Conservation (phyloP, 2,329 filamentous ascomycete genomes). For the Nigrospora oryzae region DNA sequence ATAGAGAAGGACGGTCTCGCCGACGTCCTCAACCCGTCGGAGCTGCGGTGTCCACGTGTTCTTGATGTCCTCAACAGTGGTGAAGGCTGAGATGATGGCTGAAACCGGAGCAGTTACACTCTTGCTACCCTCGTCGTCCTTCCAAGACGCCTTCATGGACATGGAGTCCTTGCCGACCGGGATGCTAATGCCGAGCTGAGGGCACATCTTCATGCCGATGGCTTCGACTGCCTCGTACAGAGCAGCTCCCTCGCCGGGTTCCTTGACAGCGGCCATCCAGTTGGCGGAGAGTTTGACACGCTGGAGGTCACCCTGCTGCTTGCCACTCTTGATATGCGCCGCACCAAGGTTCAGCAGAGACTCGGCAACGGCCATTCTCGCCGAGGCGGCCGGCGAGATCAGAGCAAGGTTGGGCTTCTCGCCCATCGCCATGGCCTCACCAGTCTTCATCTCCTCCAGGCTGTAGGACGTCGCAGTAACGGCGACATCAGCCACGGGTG, state of each 20-base stretch:
- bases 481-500: slow-evolving; percentile 86
- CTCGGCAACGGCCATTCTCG: slow-evolving; percentile 93
- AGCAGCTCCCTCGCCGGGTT: slow-evolving; percentile 84
- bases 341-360: slow-evolving; percentile 89
- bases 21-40: slow-evolving; percentile 74
- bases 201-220: slow-evolving; percentile 87
- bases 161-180: slow-evolving; percentile 98
- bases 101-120: slow-evolving; percentile 91
- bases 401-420: slow-evolving; percentile 85
- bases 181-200: slow-evolving; percentile 82
- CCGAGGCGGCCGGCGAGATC: slow-evolving; percentile 82
- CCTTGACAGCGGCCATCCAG: slow-evolving; percentile 97
- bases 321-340: slow-evolving; percentile 5
- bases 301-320: slow-evolving; percentile 55
- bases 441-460: slow-evolving; percentile 54
- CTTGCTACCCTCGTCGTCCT: slow-evolving; percentile 61
- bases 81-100: slow-evolving; percentile 84
- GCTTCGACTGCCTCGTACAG: slow-evolving; percentile 91
- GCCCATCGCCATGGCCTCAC: slow-evolving; percentile 92
- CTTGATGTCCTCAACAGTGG: slow-evolving; percentile 70
- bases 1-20: slow-evolving; percentile 80
- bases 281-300: slow-evolving; percentile 88
- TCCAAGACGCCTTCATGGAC: slow-evolving; percentile 98
- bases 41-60: slow-evolving; percentile 94
- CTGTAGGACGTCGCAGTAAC: slow-evolving; percentile 81